Base-by-base conservation (phyloP, 768 basidiomycete genomes). In the Mycena pura region DNA sequence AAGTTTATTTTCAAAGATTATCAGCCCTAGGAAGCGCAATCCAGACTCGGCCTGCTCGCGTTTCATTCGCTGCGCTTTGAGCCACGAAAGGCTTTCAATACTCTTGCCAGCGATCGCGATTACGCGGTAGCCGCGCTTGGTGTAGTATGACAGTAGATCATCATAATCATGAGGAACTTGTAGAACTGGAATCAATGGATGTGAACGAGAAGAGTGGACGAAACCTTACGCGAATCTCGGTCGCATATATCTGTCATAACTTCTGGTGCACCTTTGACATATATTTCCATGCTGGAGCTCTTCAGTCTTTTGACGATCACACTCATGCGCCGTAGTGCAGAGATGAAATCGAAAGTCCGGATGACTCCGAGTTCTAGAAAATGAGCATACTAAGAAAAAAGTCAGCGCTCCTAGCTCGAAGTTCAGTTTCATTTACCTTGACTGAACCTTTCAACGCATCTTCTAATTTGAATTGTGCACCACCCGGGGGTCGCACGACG, bases 191-290 rank as follows among this genome's bases (percentile, higher is more conserved):
- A 60, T 59, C n/a, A 43, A 62, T 31, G 32, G 43, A 59, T 15
- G 6, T 19, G 21, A 48, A 34, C 25, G 6, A 21, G 34, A 14
- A 58, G 21, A 49, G 21, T 1, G 1, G 34, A 50, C 29, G 34
- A 5, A 27, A 17, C 80, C 95, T 67, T 68, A 99, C 96, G 89
- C n/a, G 96, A 92, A 50, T 90, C 86, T 62, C 82, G 88, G 54
- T 95, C 91, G 72, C 97, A 99, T 57, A 99, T 98, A 39, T 96
- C 95, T 7, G 77, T 74, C 96, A 99, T 99, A 56, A 98, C 94
- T 75, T 99, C 97, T 0, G 97, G 97, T 2, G 97, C 97, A n/a
- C 97, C 97, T 72, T 99, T 99, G 68, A 96, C 95, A 71, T 99
- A 99, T 11, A 98, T 83, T 72, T 99, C 97, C 95, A 99, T 98